phyloP scores from a whole-genome alignment of 2,329 filamentous ascomycete genomes.

The Scolecobasidium constrictum region DNA sequence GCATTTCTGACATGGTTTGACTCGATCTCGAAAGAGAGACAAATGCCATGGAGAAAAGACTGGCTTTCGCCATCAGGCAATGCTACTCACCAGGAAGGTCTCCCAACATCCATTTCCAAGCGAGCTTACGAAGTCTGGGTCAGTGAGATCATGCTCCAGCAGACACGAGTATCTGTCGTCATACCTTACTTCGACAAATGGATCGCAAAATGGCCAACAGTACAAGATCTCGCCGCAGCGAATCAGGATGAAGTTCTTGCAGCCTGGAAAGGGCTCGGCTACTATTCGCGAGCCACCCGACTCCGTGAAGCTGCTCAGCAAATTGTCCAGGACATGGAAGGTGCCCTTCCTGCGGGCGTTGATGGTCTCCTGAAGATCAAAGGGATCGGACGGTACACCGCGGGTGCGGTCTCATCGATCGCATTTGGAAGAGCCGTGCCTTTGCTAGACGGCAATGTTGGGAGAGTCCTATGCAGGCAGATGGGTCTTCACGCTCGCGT shows the following conservation, averaged over 20 bases:
- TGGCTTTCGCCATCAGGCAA: slow-evolving; percentile 39
- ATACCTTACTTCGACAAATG: slow-evolving; percentile 54
- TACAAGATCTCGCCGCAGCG: slow-evolving; percentile 44
- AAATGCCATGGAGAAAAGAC: slow-evolving; percentile 38
- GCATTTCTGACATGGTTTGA: slow-evolving; percentile 22
- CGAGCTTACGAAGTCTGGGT: slow-evolving; percentile 58
- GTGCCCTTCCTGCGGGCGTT: slow-evolving; percentile 39
- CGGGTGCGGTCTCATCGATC: slow-evolving; percentile 51
- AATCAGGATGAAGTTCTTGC: slow-evolving; percentile 44
- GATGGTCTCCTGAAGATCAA: slow-evolving; percentile 42
- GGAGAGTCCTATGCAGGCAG: slow-evolving; percentile 50
- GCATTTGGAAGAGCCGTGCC: slow-evolving; percentile 49
- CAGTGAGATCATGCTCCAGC: slow-evolving; percentile 57
- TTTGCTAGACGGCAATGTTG: slow-evolving; percentile 55
- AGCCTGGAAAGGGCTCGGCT: slow-evolving; percentile 51
- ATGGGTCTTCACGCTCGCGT: slow-evolving; percentile 46
- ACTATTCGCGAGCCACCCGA: slow-evolving; percentile 53
- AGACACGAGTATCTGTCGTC: slow-evolving; percentile 51
- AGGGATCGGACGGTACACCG: slow-evolving; percentile 52
- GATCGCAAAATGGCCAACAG: slow-evolving; percentile 50
- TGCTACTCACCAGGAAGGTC: slow-evolving; percentile 17
- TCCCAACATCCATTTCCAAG: slow-evolving; percentile 35
- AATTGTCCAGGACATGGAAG: slow-evolving; percentile 33
- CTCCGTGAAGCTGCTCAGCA: slow-evolving; percentile 46
- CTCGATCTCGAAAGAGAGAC: slow-evolving; percentile 19